Conservation (phyloP, 163 green algal species). For the Dunaliella salina region DNA sequence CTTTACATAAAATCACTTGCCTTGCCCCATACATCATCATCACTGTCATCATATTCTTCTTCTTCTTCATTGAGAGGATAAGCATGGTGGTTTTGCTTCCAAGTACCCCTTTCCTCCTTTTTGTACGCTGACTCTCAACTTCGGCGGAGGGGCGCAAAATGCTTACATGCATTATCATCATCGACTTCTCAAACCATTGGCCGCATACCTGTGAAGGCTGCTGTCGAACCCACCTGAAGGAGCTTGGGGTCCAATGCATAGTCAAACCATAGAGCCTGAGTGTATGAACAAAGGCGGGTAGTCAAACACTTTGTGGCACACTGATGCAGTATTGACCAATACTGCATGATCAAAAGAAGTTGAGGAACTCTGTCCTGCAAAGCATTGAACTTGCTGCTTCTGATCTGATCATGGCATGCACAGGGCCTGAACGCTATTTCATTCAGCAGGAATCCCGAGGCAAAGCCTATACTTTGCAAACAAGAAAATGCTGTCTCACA, state of each 20-base stretch:
- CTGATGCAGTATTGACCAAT: no score
- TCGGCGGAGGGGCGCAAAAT: neutral
- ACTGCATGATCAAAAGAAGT: neutral
- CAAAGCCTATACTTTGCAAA: no score
- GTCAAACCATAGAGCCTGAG: conserved; percentile 3
- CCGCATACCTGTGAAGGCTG: neutral
- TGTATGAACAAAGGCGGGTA: neutral
- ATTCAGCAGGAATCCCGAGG: no score
- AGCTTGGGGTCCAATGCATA: neutral
- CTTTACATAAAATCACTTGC: no score
- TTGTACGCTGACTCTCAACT: neutral
- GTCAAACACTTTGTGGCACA: neutral
- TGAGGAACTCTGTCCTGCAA: neutral
- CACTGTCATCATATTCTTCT: neutral
- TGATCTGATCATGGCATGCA: no score
- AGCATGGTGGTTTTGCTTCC: neutral
- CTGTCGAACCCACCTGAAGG: neutral
- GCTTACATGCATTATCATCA: neutral
- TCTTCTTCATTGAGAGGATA: neutral
- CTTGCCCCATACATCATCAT: no score
- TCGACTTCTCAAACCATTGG: no score
- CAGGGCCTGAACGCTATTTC: no score
- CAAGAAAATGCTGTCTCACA: no score
- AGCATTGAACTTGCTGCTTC: neutral
- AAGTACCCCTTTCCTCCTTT: neutral